phyloP scores from a whole-genome alignment of 768 basidiomycete genomes.

The Tricholoma bakamatsutake region DNA sequence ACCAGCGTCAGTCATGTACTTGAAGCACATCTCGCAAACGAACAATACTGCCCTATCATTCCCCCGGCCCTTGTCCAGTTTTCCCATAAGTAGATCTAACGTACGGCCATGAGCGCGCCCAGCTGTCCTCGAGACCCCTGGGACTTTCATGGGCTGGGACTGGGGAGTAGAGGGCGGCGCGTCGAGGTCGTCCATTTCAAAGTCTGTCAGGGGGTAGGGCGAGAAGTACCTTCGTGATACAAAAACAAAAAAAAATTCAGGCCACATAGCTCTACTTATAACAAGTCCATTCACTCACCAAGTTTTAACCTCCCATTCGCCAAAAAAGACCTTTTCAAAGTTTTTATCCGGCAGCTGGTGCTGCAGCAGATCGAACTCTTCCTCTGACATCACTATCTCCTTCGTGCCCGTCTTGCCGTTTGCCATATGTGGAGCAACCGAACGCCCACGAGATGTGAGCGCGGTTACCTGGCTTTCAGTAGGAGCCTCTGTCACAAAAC shows the following conservation, averaged over 20 bases:
- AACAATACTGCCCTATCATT: conserved; percentile 56
- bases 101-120: conserved; percentile 65
- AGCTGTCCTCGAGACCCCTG: conserved; percentile 44
- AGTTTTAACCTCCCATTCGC: conserved; percentile 80
- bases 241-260: not conserved
- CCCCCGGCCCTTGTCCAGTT: conserved; percentile 41
- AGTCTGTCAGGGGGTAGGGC: conserved; percentile 77
- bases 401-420: conserved; percentile 10
- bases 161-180: conserved; percentile 13
- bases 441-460: conserved; percentile 8
- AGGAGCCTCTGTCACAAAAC: conserved; percentile 8
- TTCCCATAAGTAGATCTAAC: conserved; percentile 65
- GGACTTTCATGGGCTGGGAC: conserved; percentile 32
- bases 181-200: conserved; percentile 49
- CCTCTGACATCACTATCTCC: conserved; percentile 50
- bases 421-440: conserved; percentile 3
- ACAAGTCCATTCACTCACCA: conserved; percentile 52
- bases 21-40: conserved; percentile 95
- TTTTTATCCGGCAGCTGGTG: conserved; percentile 70
- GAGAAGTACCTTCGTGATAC: conserved; percentile 74
- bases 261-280: not conserved
- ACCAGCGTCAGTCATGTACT: conserved; percentile 79
- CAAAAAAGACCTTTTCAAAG: conserved; percentile 83
- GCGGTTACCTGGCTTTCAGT: conserved; percentile 5
- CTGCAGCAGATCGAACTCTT: conserved; percentile 63